Conservation (phyloP, 2,329 filamentous ascomycete species). For the Trichoderma gracile region DNA sequence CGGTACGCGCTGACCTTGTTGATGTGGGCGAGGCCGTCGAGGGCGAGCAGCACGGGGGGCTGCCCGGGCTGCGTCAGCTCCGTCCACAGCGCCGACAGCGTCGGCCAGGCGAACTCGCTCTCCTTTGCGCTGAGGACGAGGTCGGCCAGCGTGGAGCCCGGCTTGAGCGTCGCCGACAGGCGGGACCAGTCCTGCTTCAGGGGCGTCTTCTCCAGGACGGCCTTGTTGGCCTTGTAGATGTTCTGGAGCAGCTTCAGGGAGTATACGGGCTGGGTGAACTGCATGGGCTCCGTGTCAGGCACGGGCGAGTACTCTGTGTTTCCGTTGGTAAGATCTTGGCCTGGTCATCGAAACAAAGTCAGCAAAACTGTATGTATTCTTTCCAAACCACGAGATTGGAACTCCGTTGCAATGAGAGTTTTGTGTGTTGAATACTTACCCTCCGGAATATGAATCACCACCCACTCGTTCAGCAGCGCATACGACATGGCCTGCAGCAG, state of each 20-base stretch:
- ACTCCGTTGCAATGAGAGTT: background rate
- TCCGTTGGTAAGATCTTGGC: conserved; percentile 77
- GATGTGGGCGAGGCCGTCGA: conserved; percentile 80
- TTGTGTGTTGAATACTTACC: conserved; percentile 53
- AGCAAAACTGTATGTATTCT: background rate
- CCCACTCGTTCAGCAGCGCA: conserved; percentile 79
- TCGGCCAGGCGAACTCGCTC: conserved; percentile 73
- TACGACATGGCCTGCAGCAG: conserved; percentile 81
- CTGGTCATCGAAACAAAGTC: conserved; percentile 38
- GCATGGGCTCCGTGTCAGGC: conserved; percentile 54
- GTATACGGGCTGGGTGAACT: conserved; percentile 79
- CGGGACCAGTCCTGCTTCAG: conserved; percentile 48
- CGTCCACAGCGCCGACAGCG: conserved; percentile 77
- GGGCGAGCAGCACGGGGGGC: conserved; percentile 66
- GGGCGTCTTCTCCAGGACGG: conserved; percentile 57
- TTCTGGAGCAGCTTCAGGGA: conserved; percentile 71
- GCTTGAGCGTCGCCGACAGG: conserved; percentile 45
- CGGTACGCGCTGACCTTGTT: conserved; percentile 80
- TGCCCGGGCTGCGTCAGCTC: conserved; percentile 65
- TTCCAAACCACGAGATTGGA: background rate
- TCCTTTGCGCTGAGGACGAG: conserved; percentile 73
- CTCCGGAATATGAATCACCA: conserved; percentile 87
- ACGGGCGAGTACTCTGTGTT: conserved; percentile 78
- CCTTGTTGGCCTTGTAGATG: conserved; percentile 70
- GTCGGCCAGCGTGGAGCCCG: conserved; percentile 64